Percentiles rank a stretch among this genome's conserved stretches.
Evolutionary conservation across 1,284 basidiomycete species (phyloP).

Genomic region (Cryptococcus sp.): DNA sequence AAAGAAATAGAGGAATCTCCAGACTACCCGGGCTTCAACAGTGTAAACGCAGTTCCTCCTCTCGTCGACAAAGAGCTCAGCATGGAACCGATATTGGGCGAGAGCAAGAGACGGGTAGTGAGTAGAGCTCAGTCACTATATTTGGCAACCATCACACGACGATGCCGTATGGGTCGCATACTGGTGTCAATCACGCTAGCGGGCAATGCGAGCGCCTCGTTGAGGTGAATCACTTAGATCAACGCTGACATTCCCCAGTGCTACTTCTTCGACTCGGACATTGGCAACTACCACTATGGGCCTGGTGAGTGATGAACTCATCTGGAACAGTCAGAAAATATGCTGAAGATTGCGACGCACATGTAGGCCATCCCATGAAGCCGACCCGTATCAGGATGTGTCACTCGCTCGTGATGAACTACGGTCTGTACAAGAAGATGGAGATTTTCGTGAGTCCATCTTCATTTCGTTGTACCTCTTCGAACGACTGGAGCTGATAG

Average conservation of each 20-base stretch:
- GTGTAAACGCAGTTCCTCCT: background rate
- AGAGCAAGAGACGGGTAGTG: slow-evolving; percentile 84
- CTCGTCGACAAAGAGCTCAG: slow-evolving; percentile 11
- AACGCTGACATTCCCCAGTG: slow-evolving; percentile 61
- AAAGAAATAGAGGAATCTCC: slow-evolving; percentile 3
- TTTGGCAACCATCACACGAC: no score
- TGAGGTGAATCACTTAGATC: background rate
- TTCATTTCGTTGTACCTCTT: background rate
- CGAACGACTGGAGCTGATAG: background rate
- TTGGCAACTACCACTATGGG: slow-evolving; percentile 98
- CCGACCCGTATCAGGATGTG: slow-evolving; percentile 98
- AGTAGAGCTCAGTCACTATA: slow-evolving; percentile 44
- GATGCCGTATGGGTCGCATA: background rate
- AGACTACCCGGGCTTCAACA: no score
- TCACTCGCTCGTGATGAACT: slow-evolving; percentile 99
- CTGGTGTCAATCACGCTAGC: background rate
- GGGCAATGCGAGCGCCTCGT: no score
- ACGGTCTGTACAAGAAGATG: slow-evolving; percentile 95
- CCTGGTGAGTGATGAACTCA: slow-evolving; percentile 66
- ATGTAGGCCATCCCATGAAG: slow-evolving; percentile 69
- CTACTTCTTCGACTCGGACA: slow-evolving; percentile 98
- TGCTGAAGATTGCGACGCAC: slow-evolving; percentile 6
- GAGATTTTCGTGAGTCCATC: slow-evolving; percentile 80
- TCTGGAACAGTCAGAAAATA: background rate
- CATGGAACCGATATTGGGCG: slow-evolving; percentile 72